Conservation (phyloP, 176 grass and related monocot species). For the Stipa capillata region DNA sequence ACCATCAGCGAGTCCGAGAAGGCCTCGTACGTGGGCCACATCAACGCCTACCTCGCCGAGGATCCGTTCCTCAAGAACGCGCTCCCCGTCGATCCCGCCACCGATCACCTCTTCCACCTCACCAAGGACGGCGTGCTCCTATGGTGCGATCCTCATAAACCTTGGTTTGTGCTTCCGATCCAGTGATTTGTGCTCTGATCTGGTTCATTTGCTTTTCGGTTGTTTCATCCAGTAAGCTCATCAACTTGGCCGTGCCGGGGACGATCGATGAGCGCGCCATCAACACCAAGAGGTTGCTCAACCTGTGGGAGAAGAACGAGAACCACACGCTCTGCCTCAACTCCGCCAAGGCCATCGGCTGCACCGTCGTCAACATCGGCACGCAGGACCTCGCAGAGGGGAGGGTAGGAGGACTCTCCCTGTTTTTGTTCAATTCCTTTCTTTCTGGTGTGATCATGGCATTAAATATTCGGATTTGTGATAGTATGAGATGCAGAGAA, state of each 20-base stretch:
- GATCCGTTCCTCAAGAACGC: conserved; percentile 63
- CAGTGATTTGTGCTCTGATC: background rate
- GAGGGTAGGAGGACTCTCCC: conserved; percentile 48
- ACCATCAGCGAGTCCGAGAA: conserved; percentile 97
- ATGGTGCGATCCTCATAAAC: conserved; percentile 38
- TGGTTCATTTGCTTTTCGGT: background rate
- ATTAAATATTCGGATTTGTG: conserved; percentile 3
- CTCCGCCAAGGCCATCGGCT: conserved; percentile 92
- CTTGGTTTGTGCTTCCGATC: background rate
- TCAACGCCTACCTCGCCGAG: conserved; percentile 77
- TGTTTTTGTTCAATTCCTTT: background rate
- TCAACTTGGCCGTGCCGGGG: conserved; percentile 87
- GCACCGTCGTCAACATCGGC: conserved; percentile 92
- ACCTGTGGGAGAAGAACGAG: conserved; percentile 97
- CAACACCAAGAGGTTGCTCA: conserved; percentile 81
- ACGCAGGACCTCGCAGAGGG: conserved; percentile 93
- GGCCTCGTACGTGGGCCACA: conserved; percentile 87
- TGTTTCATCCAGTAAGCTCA: conserved; percentile 59
- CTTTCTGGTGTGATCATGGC: background rate
- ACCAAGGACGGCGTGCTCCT: conserved; percentile 91
- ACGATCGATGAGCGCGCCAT: conserved; percentile 92
- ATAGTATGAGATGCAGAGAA: background rate
- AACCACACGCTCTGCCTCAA: conserved; percentile 96
- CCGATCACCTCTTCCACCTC: conserved; percentile 79
- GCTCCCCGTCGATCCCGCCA: conserved; percentile 70